A percentile compares a stretch with the other conserved stretches of the same genome.
Conservation (phyloP, 2,329 filamentous ascomycete species). For the Hymenotorrendiella dingleyae region DNA sequence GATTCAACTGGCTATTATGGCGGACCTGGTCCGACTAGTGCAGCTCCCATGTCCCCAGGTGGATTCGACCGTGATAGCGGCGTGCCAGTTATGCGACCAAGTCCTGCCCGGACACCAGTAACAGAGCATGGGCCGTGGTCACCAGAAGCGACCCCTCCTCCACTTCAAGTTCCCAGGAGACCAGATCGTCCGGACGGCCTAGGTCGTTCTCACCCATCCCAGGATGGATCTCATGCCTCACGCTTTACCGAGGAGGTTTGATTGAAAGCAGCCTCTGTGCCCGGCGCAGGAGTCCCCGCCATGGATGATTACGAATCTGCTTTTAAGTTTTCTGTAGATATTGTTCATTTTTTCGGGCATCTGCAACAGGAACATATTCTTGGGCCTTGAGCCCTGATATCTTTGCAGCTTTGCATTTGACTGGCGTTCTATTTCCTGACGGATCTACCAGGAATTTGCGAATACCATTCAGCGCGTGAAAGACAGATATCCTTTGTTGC, state of each 20-base stretch:
- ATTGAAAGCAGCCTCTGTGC: conserved; percentile 24
- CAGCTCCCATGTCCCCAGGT: conserved; percentile 27
- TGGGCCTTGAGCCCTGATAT: conserved; percentile 15
- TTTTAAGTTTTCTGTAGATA: conserved; percentile 21
- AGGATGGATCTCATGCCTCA: conserved; percentile 40
- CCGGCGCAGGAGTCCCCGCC: conserved; percentile 10
- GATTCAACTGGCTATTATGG: conserved; percentile 43
- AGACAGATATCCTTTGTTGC: conserved; percentile 21
- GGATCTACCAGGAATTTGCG: conserved; percentile 16
- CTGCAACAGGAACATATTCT: conserved; percentile 6
- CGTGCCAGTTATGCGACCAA: conserved; percentile 54
- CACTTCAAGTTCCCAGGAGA: conserved; percentile 15
- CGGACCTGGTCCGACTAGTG: conserved; percentile 15
- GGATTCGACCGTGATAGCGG: conserved; percentile 41
- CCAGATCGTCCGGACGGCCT: conserved; percentile 27
- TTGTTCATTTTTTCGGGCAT: conserved; percentile 14
- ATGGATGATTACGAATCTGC: conserved; percentile 20
- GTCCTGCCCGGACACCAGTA: conserved; percentile 59
- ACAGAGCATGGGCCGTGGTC: conserved; percentile 47
- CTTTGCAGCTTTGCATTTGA: conserved; percentile 20
- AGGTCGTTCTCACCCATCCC: conserved; percentile 38
- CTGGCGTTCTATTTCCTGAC: conserved; percentile 23
- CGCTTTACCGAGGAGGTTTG: conserved; percentile 42
- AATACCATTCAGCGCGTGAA: conserved; percentile 15
- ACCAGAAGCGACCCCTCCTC: conserved; percentile 16